Evolutionary conservation across 768 basidiomycete genomes (phyloP).

Genomic region (Pleurotus cornucopiae): DNA sequence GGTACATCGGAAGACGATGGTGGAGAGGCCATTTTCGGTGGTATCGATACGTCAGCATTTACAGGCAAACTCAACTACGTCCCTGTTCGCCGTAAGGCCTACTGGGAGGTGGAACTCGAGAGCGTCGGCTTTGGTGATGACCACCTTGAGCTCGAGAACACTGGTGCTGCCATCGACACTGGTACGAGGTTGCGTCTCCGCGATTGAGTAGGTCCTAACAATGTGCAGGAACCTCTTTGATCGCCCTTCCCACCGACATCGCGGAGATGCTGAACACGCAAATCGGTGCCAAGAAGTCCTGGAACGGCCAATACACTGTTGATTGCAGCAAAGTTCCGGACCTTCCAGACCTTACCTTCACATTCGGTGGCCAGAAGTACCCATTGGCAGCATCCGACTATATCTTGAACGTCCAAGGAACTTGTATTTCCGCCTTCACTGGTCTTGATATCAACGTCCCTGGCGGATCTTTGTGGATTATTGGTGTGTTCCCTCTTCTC

Average conservation of each 20-base stretch:
- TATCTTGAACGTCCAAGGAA: slow-evolving; percentile 83
- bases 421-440: slow-evolving; percentile 92
- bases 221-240: slow-evolving; percentile 78
- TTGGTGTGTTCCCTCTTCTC: slow-evolving; percentile 48
- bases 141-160: slow-evolving; percentile 84
- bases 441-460: slow-evolving; percentile 87
- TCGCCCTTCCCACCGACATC: slow-evolving; percentile 89
- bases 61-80: slow-evolving; percentile 80
- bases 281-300: slow-evolving; percentile 90
- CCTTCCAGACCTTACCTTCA: slow-evolving; percentile 82
- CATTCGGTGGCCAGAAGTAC: slow-evolving; percentile 78
- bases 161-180: slow-evolving; percentile 90
- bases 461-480: slow-evolving; percentile 80
- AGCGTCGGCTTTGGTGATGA: slow-evolving; percentile 85
- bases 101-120: slow-evolving; percentile 97
- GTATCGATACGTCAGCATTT: slow-evolving; percentile 75
- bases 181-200: slow-evolving; percentile 33
- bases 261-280: slow-evolving; percentile 97
- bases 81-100: slow-evolving; percentile 91
- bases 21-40: slow-evolving; percentile 90
- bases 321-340: slow-evolving; percentile 82
- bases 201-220: background rate
- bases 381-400: slow-evolving; percentile 82
- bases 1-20: slow-evolving; percentile 84
- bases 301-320: slow-evolving; percentile 94